Conservation (phyloP, 306 rosid genomes). For the Begonia loranthoides region DNA sequence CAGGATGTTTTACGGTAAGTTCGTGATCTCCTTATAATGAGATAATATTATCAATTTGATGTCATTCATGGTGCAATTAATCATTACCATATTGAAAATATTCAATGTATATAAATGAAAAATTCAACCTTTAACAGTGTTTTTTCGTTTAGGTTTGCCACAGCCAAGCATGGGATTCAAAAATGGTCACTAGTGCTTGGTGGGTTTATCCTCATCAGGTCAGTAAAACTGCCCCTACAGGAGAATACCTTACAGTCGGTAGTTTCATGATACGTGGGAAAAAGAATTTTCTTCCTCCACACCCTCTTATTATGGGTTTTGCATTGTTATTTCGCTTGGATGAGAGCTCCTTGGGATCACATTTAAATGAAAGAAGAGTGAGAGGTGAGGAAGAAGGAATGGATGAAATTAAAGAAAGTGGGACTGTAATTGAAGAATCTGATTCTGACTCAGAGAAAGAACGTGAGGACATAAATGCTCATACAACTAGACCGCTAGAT, state of each 20-base stretch:
- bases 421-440: slow-evolving; percentile 39
- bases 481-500: slow-evolving; percentile 3
- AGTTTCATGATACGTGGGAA: slow-evolving; percentile 97
- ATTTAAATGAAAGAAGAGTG: slow-evolving; percentile 94
- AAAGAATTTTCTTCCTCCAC: slow-evolving; percentile 94
- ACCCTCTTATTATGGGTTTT: slow-evolving; percentile 95
- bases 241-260: slow-evolving; percentile 96
- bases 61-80: neutral
- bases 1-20: slow-evolving; percentile 93
- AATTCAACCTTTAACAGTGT: slow-evolving; percentile 4
- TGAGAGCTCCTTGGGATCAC: slow-evolving; percentile 95
- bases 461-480: neutral
- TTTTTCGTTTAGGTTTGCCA: slow-evolving; percentile 73
- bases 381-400: slow-evolving; percentile 89
- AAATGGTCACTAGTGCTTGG: slow-evolving; percentile 99
- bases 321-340: slow-evolving; percentile 93
- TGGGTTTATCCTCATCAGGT: slow-evolving; percentile 98
- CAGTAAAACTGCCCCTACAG: slow-evolving; percentile 98
- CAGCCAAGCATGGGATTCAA: slow-evolving; percentile 98
- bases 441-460: slow-evolving; percentile 63
- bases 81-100: too few species aligned
- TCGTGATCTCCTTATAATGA: slow-evolving; percentile 2
- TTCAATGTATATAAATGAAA: neutral
- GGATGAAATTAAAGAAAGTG: slow-evolving; percentile 52
- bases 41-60: slow-evolving; percentile 9